Evolutionary conservation across 1,284 basidiomycete genomes (phyloP), one percentile per base, ranked within the genome.

Genomic region (Heterobasidion occidentale): DNA sequence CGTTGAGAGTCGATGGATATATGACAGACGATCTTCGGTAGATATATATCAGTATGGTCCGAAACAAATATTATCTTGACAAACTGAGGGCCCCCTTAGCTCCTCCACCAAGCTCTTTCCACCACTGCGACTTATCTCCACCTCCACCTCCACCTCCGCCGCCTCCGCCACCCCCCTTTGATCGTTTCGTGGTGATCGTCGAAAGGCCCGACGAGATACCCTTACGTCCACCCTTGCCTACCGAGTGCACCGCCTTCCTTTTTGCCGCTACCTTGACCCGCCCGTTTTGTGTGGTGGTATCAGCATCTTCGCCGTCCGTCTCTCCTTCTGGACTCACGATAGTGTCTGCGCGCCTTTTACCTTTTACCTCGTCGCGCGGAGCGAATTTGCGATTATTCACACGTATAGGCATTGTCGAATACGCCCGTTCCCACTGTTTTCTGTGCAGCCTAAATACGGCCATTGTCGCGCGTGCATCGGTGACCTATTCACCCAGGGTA

Each of bases 381-480:
- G 19, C 19, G 27, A 6, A 27, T 27, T 6, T 27, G 27, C 27
- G 19, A 35, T 27, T 52, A 12, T 42, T 42, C 17, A 60, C 53
- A 34, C 57, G 58, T 52, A 54, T 50, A n/a, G 58, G 55, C 36
- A 53, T 36, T 3, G 55, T 46, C 15, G 51, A 49, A 36, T 63
- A 60, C 8, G 56, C 60, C 4, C 59, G 56, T 63, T 98, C 94
- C 94, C 93, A 98, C 53, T 84, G 81, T 57, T 83, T 83, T 65
- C 90, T 88, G 68, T 96, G 81, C n/a, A 96, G 69, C 7, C 94
- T 79, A 71, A 92, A 99, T 27, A 98, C 75, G 0, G 93, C 95
- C 94, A 99, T 98, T 0, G 96, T 94, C 0, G 95, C 94, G 51
- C 94, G 79, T 1, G 96, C 95, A 68, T 99, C 95, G 27, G 86